phyloP scores from a whole-genome alignment of 2,329 filamentous ascomycete species.

The Cryphonectria nitschkei region DNA sequence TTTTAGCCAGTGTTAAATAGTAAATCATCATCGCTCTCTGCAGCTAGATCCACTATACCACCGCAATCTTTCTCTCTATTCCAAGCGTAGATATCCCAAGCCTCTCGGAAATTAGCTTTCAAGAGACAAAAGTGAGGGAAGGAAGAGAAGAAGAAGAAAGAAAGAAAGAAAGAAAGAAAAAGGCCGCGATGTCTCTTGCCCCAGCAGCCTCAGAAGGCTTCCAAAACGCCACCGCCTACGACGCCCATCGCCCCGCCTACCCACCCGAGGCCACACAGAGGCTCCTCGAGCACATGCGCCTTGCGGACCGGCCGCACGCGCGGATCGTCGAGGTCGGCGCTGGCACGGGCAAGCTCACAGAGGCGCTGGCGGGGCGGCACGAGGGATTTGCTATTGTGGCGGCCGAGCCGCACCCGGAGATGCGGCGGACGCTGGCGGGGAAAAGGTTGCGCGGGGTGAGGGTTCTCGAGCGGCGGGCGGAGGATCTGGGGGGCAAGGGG shows the following conservation, averaged over 20 bases:
- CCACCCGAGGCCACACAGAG: constrained; percentile 58
- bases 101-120: neutral
- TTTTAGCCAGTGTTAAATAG: neutral
- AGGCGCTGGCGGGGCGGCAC: constrained; percentile 55
- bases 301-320: constrained; percentile 51
- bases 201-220: constrained; percentile 59
- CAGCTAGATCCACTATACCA: neutral
- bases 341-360: constrained; percentile 42
- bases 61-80: neutral
- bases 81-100: too few species aligned
- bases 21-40: neutral
- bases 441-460: constrained; percentile 62
- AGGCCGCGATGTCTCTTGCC: constrained; percentile 30
- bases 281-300: constrained; percentile 59
- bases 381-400: constrained; percentile 61
- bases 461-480: constrained; percentile 61
- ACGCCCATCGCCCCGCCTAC: constrained; percentile 71
- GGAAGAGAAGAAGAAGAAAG: neutral
- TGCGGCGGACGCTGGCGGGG: constrained; percentile 62
- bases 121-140: neutral
- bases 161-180: neutral
- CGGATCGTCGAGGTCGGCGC: constrained; percentile 41
- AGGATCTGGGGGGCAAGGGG: constrained; percentile 48
- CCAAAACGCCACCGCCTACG: constrained; percentile 65
- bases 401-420: constrained; percentile 64